Conservation (phyloP, 148 eudicot species). For the Euryodendron excelsum region DNA sequence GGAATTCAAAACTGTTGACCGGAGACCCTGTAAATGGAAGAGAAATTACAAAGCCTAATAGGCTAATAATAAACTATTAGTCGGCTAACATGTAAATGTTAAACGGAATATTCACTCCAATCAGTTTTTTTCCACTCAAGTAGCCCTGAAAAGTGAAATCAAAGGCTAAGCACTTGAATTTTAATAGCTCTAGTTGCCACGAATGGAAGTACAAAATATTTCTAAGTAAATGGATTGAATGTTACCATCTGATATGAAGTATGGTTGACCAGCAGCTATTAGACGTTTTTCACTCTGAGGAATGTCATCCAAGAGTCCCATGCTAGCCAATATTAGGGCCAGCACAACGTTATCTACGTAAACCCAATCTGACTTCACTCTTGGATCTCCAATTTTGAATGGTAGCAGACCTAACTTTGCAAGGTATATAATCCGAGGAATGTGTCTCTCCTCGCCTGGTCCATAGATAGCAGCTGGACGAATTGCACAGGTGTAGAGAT, state of each 20-base stretch:
- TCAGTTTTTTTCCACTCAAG: background rate
- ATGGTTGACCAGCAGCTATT: slow-evolving; percentile 89
- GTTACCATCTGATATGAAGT: slow-evolving; percentile 92
- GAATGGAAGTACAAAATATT: background rate
- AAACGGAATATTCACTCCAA: background rate
- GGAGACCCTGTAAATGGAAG: slow-evolving; percentile 59
- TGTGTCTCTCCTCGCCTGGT: slow-evolving; percentile 94
- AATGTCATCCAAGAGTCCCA: slow-evolving; percentile 94
- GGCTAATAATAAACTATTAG: background rate
- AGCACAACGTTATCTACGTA: slow-evolving; percentile 82
- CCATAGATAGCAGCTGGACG: slow-evolving; percentile 97
- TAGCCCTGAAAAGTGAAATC: background rate
- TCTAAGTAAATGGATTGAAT: background rate
- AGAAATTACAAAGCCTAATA: slow-evolving; percentile 2
- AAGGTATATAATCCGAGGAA: slow-evolving; percentile 63
- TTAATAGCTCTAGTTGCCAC: background rate
- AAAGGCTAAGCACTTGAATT: background rate
- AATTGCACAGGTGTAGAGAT: slow-evolving; percentile 78
- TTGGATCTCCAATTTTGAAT: slow-evolving; percentile 65
- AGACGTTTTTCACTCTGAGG: slow-evolving; percentile 67
- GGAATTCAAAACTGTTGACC: slow-evolving; percentile 72
- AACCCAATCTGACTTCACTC: slow-evolving; percentile 78
- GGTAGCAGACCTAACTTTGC: slow-evolving; percentile 70
- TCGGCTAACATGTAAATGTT: background rate
- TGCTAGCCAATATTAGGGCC: slow-evolving; percentile 81